These are phyloP conservation scores for Candida boleticola DNA, from an alignment of 805 yeast genomes.

Conservation along the genomic window DNA sequence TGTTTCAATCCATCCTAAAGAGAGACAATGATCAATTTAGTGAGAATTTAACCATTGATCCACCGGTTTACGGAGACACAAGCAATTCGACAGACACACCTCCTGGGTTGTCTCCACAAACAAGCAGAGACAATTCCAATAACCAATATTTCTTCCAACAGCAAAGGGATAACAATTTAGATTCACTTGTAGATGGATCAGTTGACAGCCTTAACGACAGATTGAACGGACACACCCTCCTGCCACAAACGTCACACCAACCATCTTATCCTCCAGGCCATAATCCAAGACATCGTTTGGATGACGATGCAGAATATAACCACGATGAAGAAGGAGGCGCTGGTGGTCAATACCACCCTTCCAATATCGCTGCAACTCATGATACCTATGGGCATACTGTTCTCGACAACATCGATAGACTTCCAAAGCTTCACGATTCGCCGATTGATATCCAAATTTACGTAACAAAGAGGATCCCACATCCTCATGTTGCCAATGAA, in stretches of 20 bases:
- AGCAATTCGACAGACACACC: constrained; percentile 27
- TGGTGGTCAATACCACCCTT: constrained; percentile 8
- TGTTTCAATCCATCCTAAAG: constrained; percentile 54
- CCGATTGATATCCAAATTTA: constrained; percentile 49
- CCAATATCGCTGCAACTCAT: constrained; percentile 7
- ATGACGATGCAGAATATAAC: constrained; percentile 17
- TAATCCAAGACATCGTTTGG: neutral
- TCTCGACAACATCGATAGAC: constrained; percentile 49
- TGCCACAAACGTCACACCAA: neutral
- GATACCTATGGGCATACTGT: constrained; percentile 43
- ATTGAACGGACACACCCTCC: neutral
- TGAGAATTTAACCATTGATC: constrained; percentile 29
- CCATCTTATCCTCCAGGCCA: no score
- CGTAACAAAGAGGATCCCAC: constrained; percentile 53
- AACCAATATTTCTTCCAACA: constrained; percentile 2
- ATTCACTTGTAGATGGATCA: constrained; percentile 1
- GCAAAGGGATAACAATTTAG: constrained; percentile 3
- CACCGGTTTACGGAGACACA: constrained; percentile 39
- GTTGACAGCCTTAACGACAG: neutral
- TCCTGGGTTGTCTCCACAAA: constrained; percentile 17
- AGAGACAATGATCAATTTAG: constrained; percentile 39
- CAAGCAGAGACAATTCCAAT: neutral
- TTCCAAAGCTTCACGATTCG: constrained; percentile 40
- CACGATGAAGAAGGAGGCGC: constrained; percentile 13
- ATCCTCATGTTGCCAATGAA: constrained; percentile 38